Percentiles rank a stretch among this genome's conserved stretches.
These are phyloP conservation scores for Dictyostelium citrinum DNA, from an alignment of 78 protist genomes.

Conservation along the genomic window DNA sequence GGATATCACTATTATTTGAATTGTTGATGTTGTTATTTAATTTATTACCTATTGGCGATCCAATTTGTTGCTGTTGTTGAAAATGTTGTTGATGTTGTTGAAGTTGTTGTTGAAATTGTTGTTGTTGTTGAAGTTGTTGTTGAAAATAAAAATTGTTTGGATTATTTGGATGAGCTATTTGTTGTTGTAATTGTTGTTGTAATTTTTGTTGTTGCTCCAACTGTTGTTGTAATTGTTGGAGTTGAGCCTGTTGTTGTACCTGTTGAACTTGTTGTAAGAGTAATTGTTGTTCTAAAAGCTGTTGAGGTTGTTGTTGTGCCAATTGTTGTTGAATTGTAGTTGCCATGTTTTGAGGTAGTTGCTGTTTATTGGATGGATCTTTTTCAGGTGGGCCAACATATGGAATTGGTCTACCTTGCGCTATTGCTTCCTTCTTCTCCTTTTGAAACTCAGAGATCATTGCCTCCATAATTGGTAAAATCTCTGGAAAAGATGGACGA, in stretches of 20 bases:
- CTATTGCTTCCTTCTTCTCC: constrained; percentile 29
- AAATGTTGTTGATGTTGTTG: not conserved
- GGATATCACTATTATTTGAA: not conserved
- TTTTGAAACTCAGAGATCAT: constrained; percentile 58
- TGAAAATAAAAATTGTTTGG: constrained; percentile 7
- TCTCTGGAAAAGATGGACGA: constrained; percentile 74
- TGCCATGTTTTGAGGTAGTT: not conserved
- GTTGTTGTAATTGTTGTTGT: constrained; percentile 26
- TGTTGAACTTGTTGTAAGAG: not conserved
- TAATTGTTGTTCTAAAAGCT: constrained; percentile 11
- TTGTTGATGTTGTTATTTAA: not conserved
- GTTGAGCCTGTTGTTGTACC: constrained; percentile 42
- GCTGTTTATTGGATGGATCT: not conserved
- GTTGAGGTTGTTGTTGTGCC: not conserved
- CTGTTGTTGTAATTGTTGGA: constrained; percentile 16
- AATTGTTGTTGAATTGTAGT: not conserved
- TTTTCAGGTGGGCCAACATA: constrained; percentile 58
- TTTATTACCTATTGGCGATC: not conserved
- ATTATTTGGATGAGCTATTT: not conserved
- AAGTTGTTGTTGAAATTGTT: constrained; percentile 1
- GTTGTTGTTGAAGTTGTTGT: constrained; percentile 6
- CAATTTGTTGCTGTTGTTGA: not conserved
- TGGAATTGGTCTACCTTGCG: constrained; percentile 12
- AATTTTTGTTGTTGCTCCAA: constrained; percentile 7
- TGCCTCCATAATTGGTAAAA: constrained; percentile 47